A percentile compares a stretch with the other conserved stretches of the same genome.
Conservation (phyloP, 1,284 basidiomycete genomes). For the Bjerkandera adusta region DNA sequence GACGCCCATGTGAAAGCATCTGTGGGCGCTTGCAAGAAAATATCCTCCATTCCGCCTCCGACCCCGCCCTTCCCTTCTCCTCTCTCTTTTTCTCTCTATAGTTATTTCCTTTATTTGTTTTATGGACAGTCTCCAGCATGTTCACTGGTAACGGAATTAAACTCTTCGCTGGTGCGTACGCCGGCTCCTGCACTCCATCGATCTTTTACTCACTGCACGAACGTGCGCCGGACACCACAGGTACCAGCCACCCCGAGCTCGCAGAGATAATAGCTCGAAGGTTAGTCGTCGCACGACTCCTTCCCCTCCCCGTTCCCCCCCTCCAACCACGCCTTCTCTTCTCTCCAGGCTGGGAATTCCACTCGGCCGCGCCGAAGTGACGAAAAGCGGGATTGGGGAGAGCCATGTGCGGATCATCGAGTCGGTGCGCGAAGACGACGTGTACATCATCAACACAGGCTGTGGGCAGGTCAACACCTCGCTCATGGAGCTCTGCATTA, state of each 20-base stretch:
- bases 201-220: constrained; percentile 11
- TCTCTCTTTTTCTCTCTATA: constrained; percentile 17
- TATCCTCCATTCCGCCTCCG: constrained; percentile 7
- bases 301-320: constrained; percentile 1
- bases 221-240: constrained; percentile 36
- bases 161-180: constrained; percentile 80
- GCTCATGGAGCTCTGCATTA: constrained; percentile 97
- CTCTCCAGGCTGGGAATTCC: constrained; percentile 75
- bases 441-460: constrained; percentile 98
- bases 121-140: constrained; percentile 42
- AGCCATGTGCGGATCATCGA: constrained; percentile 91
- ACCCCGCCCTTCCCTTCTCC: constrained; percentile 23
- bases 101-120: constrained; percentile 29
- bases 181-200: constrained; percentile 8
- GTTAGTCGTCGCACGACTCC: constrained; percentile 40
- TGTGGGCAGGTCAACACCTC: constrained; percentile 86
- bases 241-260: constrained; percentile 94
- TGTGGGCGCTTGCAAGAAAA: constrained; percentile 10
- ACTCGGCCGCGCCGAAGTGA: constrained; percentile 82
- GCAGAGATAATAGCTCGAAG: constrained; percentile 93
- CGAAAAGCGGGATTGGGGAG: constrained; percentile 90
- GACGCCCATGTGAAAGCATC: no score
- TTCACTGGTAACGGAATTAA: constrained; percentile 85
- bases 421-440: constrained; percentile 97
- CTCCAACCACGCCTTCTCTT: constrained; percentile 5